Conservation (phyloP, 768 basidiomycete genomes). For the Sporobolomyces pararoseus region DNA sequence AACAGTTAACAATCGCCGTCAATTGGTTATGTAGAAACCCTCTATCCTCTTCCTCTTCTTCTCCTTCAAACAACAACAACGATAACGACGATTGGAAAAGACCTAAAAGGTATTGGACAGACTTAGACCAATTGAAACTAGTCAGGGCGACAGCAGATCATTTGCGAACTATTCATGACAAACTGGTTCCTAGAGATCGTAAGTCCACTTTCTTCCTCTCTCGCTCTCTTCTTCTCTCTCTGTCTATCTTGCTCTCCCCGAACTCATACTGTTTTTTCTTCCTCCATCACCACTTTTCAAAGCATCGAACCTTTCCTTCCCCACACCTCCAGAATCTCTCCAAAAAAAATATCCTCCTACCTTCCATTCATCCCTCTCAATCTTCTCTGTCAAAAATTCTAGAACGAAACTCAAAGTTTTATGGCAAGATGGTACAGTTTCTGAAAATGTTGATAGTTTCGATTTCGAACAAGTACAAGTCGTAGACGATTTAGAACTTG, state of each 20-base stretch:
- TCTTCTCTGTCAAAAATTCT: slow-evolving; percentile 66
- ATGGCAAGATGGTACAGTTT: slow-evolving; percentile 74
- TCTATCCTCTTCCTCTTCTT: too few relatives aligned
- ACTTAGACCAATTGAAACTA: slow-evolving; percentile 24
- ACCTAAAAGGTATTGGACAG: slow-evolving; percentile 39
- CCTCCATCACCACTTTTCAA: too few relatives aligned
- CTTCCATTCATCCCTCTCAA: slow-evolving; percentile 46
- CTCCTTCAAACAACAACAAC: neutral
- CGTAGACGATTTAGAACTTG: slow-evolving; percentile 78
- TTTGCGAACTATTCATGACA: slow-evolving; percentile 37
- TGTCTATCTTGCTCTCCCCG: slow-evolving; percentile 46
- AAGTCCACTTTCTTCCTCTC: neutral
- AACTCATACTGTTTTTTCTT: neutral
- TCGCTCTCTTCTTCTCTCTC: neutral
- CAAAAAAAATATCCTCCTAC: too few relatives aligned
- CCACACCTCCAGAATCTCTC: too few relatives aligned
- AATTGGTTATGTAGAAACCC: slow-evolving; percentile 40
- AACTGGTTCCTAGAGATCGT: slow-evolving; percentile 32
- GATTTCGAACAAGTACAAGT: slow-evolving; percentile 66
- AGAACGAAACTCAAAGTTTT: slow-evolving; percentile 66
- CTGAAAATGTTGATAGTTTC: slow-evolving; percentile 41
- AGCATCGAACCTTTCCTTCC: too few relatives aligned
- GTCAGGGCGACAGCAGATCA: slow-evolving; percentile 34
- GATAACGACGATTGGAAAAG: slow-evolving; percentile 5
- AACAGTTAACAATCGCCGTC: slow-evolving; percentile 33